Conservation (phyloP, 495 filamentous ascomycete species). For the Penicillium pancosmium region DNA sequence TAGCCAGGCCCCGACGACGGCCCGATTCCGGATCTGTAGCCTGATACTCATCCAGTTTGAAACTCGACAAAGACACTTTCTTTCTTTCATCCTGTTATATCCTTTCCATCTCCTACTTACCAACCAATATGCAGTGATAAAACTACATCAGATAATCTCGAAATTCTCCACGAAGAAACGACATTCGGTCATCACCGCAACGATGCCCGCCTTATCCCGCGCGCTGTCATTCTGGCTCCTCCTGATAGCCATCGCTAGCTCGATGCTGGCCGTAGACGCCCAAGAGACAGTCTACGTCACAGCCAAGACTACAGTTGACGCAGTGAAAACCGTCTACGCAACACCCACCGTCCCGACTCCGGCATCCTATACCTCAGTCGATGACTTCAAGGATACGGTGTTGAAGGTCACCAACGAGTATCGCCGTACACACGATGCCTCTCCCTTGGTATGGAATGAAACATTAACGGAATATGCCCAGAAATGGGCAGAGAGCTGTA, state of each 20-base stretch:
- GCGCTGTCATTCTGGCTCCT: neutral
- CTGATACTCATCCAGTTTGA: neutral
- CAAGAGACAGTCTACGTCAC: constrained; percentile 15
- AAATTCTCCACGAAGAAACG: neutral
- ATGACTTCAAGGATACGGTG: constrained; percentile 57
- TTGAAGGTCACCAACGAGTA: constrained; percentile 71
- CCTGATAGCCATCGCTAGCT: neutral
- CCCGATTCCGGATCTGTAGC: no score
- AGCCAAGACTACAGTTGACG: constrained; percentile 21
- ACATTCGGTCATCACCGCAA: neutral
- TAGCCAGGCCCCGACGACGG: neutral
- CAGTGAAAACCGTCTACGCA: constrained; percentile 26
- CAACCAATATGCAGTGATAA: neutral
- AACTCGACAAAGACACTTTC: neutral
- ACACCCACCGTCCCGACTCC: constrained; percentile 34
- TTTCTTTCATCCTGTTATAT: neutral
- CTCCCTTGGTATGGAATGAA: constrained; percentile 64
- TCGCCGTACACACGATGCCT: constrained; percentile 65
- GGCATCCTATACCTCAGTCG: constrained; percentile 51
- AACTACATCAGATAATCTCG: neutral
- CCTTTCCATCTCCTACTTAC: neutral
- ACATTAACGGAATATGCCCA: constrained; percentile 59
- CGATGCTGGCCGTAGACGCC: neutral
- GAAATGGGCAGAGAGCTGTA: constrained; percentile 55
- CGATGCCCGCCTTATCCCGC: constrained; percentile 9